A percentile compares a stretch with the other conserved stretches of the same genome.
Evolutionary conservation across 2,329 filamentous ascomycete species (phyloP).

Genomic region (Aspergillus phoenicis): DNA sequence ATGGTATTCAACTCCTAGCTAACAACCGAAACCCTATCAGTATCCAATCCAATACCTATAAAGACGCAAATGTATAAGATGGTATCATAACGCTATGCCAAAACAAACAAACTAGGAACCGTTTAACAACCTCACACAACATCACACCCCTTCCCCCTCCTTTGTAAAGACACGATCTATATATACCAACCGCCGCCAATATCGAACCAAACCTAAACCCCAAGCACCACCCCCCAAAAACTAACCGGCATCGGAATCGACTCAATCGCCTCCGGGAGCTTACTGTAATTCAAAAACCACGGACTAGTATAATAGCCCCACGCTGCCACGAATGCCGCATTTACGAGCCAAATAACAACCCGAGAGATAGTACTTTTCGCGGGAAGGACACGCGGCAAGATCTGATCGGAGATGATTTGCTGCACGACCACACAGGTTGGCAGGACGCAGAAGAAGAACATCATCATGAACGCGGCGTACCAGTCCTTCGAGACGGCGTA

Average conservation of each 20-base stretch:
- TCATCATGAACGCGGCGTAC: conserved; percentile 19
- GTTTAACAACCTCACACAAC: too few species aligned
- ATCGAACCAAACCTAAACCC: not conserved
- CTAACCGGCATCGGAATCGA: conserved; percentile 14
- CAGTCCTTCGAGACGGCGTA: conserved; percentile 16
- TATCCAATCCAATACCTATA: too few species aligned
- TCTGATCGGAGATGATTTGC: conserved; percentile 9
- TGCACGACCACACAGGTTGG: conserved; percentile 17
- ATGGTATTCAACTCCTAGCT: too few species aligned
- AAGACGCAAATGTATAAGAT: too few species aligned
- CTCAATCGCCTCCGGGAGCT: conserved; percentile 19
- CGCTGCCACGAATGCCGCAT: conserved; percentile 12
- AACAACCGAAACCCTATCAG: too few species aligned
- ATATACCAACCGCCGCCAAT: too few species aligned
- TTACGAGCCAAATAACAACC: conserved; percentile 8
- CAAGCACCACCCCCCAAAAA: not conserved
- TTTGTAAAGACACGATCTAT: too few species aligned
- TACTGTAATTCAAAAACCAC: conserved; percentile 22
- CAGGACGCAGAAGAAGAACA: conserved; percentile 19
- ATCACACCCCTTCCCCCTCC: too few species aligned
- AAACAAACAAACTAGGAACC: too few species aligned
- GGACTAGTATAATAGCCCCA: conserved; percentile 22
- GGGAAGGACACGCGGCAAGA: conserved; percentile 8
- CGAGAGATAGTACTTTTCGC: not conserved
- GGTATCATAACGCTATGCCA: too few species aligned